These are phyloP conservation scores for Cyclostephanos tholiformis DNA, from an alignment of 108 stramenopile genomes.

Conservation along the genomic window DNA sequence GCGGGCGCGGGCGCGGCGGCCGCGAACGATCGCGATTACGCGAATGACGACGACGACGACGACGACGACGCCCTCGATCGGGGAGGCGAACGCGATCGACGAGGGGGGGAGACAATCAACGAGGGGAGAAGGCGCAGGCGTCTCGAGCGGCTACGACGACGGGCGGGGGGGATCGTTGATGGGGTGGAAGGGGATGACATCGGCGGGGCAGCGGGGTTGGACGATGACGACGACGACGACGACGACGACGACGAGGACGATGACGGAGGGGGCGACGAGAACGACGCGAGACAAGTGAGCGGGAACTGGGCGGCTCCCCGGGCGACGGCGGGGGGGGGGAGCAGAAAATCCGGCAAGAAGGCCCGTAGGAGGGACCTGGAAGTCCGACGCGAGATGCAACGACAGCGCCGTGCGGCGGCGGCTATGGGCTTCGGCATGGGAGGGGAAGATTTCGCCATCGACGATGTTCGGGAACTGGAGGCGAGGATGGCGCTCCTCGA, in stretches of 20 bases:
- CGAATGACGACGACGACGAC: conserved; percentile 11
- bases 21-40: background rate
- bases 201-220: background rate
- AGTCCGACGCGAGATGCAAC: conserved; percentile 66
- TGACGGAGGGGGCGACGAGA: background rate
- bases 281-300: conserved; percentile 12
- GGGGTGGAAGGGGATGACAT: conserved; percentile 4
- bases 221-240: conserved; percentile 20
- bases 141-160: conserved; percentile 32
- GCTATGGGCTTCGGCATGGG: conserved; percentile 67
- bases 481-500: too few species aligned
- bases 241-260: conserved; percentile 5
- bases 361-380: conserved; percentile 59
- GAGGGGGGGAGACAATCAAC: conserved; percentile 17
- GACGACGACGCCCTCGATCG: conserved; percentile 6
- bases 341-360: conserved; percentile 79
- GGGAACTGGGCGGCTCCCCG: conserved; percentile 5
- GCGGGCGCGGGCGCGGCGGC: background rate
- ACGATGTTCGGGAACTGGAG: too few species aligned
- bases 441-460: conserved; percentile 14
- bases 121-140: conserved; percentile 39
- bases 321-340: conserved; percentile 16
- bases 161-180: conserved; percentile 1
- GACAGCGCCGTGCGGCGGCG: conserved; percentile 75
- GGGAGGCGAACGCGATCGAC: conserved; percentile 35